phyloP scores from a whole-genome alignment of 1,284 basidiomycete species.

The Leucocoprinus gongylophorus region DNA sequence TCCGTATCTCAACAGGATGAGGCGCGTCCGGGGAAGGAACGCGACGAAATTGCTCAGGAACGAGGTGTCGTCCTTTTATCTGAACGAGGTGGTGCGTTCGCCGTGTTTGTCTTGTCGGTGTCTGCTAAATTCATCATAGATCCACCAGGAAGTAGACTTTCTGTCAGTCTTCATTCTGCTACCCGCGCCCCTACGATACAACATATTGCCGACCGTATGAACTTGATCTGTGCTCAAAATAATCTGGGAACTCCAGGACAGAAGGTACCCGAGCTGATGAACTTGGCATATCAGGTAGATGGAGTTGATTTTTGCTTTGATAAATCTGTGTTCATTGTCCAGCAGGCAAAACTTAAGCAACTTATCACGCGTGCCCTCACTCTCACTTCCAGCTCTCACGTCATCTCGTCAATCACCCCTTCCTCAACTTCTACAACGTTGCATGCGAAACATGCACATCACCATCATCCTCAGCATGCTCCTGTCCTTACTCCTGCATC shows the following conservation, averaged over 20 bases:
- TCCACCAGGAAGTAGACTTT: constrained; percentile 60
- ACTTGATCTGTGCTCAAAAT: constrained; percentile 73
- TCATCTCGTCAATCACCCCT: constrained; percentile 68
- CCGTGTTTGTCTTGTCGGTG: neutral
- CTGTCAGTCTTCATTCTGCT: constrained; percentile 61
- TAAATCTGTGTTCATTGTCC: constrained; percentile 4
- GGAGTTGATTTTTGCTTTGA: neutral
- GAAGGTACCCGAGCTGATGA: constrained; percentile 59
- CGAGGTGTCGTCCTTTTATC: constrained; percentile 53
- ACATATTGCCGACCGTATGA: constrained; percentile 70
- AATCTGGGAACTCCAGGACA: constrained; percentile 55
- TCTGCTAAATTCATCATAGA: constrained; percentile 33
- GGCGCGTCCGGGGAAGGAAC: constrained; percentile 36
- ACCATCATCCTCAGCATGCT: constrained; percentile 32
- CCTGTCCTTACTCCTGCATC: constrained; percentile 56
- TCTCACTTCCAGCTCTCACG: constrained; percentile 65
- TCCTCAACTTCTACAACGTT: constrained; percentile 28
- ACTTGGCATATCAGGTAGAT: constrained; percentile 68
- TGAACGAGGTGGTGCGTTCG: constrained; percentile 54
- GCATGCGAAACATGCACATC: constrained; percentile 25
- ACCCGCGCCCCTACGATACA: constrained; percentile 67
- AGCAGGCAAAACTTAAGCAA: constrained; percentile 75
- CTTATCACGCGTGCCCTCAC: constrained; percentile 72
- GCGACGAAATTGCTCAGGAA: constrained; percentile 66
- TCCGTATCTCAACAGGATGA: constrained; percentile 30